Evolutionary conservation across 345 rosid species (phyloP).

Genomic region (Excoecaria cochinchinensis): DNA sequence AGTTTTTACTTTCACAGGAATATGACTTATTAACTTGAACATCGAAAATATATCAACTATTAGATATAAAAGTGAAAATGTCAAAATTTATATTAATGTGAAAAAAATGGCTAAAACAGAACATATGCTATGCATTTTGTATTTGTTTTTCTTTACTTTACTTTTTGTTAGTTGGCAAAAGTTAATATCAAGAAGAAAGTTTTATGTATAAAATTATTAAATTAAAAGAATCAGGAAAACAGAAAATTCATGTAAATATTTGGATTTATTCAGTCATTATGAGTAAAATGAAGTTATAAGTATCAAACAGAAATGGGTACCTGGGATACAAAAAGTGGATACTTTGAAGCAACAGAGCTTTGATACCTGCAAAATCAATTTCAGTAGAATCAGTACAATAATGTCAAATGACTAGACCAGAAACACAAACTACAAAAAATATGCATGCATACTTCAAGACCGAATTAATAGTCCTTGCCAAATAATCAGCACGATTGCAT

Average conservation of each 20-base stretch:
- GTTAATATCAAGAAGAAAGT: neutral
- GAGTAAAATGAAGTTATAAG: neutral
- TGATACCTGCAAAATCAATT: constrained; percentile 58
- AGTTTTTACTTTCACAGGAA: neutral
- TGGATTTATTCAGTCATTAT: neutral
- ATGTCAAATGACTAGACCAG: constrained; percentile 11
- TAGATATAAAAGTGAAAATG: neutral
- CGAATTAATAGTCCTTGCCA: constrained; percentile 79
- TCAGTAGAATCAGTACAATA: neutral
- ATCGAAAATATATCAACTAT: neutral
- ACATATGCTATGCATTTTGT: neutral
- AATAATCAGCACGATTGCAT: constrained; percentile 96
- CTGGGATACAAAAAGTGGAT: constrained; percentile 93
- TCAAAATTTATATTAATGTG: neutral
- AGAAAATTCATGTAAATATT: neutral
- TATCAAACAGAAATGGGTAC: constrained; percentile 31
- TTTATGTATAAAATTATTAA: neutral
- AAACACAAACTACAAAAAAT: neutral
- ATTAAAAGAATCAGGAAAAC: neutral
- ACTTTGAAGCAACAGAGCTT: constrained; percentile 65
- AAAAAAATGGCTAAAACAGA: neutral
- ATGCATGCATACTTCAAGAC: constrained; percentile 55
- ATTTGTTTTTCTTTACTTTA: neutral
- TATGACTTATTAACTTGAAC: neutral
- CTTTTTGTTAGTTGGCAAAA: neutral